Evolutionary conservation across 164 flowering plant genomes (phyloP).

Genomic region (Stephania yunnanensis): DNA sequence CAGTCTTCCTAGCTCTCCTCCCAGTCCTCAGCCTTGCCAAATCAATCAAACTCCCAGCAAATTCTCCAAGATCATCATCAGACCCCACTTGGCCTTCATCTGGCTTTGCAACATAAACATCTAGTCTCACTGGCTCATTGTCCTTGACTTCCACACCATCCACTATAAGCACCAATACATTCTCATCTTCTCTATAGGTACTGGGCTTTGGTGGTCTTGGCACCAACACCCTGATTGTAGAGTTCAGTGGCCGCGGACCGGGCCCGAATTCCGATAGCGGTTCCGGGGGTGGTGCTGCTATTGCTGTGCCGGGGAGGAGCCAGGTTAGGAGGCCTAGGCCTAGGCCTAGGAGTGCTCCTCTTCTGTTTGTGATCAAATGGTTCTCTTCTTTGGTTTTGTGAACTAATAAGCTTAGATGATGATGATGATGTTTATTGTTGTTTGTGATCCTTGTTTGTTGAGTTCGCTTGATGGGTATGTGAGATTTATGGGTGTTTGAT

Average conservation of each 20-base stretch:
- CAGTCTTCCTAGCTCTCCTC: background rate
- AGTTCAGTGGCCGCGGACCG: background rate
- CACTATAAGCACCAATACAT: background rate
- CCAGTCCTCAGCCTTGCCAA: background rate
- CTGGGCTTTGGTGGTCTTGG: background rate
- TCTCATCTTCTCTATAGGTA: background rate
- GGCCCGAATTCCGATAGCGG: slow-evolving; percentile 11
- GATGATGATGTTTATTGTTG: too few species aligned
- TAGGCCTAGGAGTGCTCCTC: background rate
- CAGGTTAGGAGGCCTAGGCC: background rate
- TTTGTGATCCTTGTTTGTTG: too few species aligned
- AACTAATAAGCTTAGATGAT: background rate
- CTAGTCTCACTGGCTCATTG: slow-evolving; percentile 3
- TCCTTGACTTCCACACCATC: slow-evolving; percentile 10
- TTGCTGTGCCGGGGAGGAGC: background rate
- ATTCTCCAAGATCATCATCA: slow-evolving; percentile 10
- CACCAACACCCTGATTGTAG: background rate
- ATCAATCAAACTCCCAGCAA: slow-evolving; percentile 11
- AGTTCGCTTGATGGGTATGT: too few species aligned
- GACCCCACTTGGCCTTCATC: background rate
- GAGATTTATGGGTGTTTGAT: background rate
- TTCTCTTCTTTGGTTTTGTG: background rate
- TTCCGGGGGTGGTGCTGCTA: background rate
- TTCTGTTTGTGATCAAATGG: background rate
- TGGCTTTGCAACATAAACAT: slow-evolving; percentile 12